A percentile compares a stretch with the other conserved stretches of the same genome.
Conservation (phyloP, 495 filamentous ascomycete species). For the Aspergillus saccharolyticus region DNA sequence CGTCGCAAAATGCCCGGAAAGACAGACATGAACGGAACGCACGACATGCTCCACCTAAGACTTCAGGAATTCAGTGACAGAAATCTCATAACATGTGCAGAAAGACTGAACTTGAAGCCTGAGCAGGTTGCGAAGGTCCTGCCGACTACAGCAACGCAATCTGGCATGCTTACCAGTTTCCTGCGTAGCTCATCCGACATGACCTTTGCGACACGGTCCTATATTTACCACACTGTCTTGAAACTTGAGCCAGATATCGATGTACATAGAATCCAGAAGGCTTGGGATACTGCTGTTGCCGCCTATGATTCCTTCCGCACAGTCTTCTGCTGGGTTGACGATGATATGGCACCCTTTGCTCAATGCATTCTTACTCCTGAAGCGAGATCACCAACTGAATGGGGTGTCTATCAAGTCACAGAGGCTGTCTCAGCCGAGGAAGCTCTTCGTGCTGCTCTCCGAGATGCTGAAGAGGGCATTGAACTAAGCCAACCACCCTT, state of each 20-base stretch:
- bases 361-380: constrained; percentile 30
- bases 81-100: constrained; percentile 27
- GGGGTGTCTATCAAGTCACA: constrained; percentile 29
- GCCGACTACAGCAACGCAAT: constrained; percentile 69
- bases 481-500: constrained; percentile 22
- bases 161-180: constrained; percentile 67
- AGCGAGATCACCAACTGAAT: constrained; percentile 26
- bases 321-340: constrained; percentile 56
- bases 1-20: neutral
- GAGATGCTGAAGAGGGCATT: constrained; percentile 17
- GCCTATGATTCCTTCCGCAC: constrained; percentile 57
- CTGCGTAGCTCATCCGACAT: constrained; percentile 29
- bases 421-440: constrained; percentile 23
- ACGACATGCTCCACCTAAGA: neutral
- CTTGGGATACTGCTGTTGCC: constrained; percentile 43
- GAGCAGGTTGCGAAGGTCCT: constrained; percentile 57
- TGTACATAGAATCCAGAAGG: constrained; percentile 34
- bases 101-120: constrained; percentile 35
- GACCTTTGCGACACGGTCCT: constrained; percentile 40
- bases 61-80: constrained; percentile 9
- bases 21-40: neutral
- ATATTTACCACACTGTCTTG: constrained; percentile 64
- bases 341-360: constrained; percentile 66
- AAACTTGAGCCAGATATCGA: constrained; percentile 38
- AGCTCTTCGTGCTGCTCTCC: constrained; percentile 19